Conservation (phyloP, 2,329 filamentous ascomycete genomes). For the Apiospora rasikravindrae region DNA sequence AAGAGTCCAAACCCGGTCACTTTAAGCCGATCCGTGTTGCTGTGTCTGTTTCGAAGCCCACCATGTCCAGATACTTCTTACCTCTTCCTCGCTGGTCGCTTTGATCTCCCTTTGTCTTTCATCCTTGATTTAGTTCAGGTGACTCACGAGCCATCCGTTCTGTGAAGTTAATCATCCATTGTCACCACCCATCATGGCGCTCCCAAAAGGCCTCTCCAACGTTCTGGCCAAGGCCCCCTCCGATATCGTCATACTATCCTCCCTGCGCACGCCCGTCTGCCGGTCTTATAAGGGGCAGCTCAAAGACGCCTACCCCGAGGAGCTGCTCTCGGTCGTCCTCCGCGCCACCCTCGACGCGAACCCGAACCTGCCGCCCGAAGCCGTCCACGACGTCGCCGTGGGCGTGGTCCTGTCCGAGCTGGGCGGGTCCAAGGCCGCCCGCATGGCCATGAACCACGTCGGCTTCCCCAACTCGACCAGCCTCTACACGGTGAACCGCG, state of each 20-base stretch:
- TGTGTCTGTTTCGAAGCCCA: background rate
- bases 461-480: conserved; percentile 75
- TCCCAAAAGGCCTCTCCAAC: conserved; percentile 71
- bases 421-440: conserved; percentile 86
- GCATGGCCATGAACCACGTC: conserved; percentile 88
- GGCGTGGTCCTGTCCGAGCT: conserved; percentile 91
- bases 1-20: background rate
- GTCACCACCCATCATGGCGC: conserved; percentile 45
- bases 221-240: conserved; percentile 79
- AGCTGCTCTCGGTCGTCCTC: conserved; percentile 75
- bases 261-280: conserved; percentile 87
- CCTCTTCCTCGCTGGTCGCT: background rate
- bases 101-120: background rate
- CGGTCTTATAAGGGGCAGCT: conserved; percentile 83
- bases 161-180: background rate
- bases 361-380: conserved; percentile 71
- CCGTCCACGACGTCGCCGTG: conserved; percentile 81
- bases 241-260: conserved; percentile 87
- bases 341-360: conserved; percentile 72
- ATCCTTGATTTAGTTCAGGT: background rate
- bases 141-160: background rate
- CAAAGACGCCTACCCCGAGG: conserved; percentile 89
- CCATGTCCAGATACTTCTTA: conserved; percentile 5
- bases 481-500: conserved; percentile 88
- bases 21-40: background rate